Evolutionary conservation across 148 eudicot genomes (phyloP).

Genomic region (Rhododendron ovatum): DNA sequence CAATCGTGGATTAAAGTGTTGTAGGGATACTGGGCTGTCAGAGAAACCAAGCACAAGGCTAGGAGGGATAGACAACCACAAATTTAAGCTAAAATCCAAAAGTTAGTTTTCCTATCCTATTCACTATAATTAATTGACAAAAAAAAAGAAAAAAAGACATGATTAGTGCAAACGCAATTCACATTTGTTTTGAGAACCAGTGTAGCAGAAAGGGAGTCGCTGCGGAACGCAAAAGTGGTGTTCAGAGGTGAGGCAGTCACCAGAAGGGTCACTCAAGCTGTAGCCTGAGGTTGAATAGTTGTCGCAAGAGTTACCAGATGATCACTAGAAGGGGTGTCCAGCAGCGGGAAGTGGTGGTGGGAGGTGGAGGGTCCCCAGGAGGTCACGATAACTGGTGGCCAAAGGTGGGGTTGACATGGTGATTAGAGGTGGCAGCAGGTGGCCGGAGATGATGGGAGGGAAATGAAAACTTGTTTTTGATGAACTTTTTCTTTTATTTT

Average conservation of each 20-base stretch:
- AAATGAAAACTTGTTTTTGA: background rate
- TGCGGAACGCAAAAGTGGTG: background rate
- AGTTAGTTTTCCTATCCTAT: background rate
- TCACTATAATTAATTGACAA: background rate
- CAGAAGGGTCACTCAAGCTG: background rate
- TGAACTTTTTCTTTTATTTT: background rate
- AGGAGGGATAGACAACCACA: background rate
- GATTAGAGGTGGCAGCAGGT: background rate
- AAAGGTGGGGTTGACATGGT: background rate
- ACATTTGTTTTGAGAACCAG: background rate
- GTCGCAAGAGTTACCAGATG: background rate
- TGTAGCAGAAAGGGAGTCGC: background rate
- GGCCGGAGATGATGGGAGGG: background rate
- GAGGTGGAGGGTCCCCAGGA: background rate
- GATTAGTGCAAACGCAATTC: background rate
- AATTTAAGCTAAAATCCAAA: background rate
- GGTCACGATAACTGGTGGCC: background rate
- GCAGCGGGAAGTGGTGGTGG: background rate
- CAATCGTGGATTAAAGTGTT: background rate
- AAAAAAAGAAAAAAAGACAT: too few species aligned
- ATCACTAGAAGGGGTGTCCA: background rate
- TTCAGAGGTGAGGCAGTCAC: background rate
- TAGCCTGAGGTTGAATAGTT: background rate
- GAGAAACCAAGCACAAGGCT: background rate
- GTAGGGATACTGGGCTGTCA: background rate